These are phyloP conservation scores for Irpex sp. DNA, from an alignment of 1,284 basidiomycete genomes.

Conservation along the genomic window DNA sequence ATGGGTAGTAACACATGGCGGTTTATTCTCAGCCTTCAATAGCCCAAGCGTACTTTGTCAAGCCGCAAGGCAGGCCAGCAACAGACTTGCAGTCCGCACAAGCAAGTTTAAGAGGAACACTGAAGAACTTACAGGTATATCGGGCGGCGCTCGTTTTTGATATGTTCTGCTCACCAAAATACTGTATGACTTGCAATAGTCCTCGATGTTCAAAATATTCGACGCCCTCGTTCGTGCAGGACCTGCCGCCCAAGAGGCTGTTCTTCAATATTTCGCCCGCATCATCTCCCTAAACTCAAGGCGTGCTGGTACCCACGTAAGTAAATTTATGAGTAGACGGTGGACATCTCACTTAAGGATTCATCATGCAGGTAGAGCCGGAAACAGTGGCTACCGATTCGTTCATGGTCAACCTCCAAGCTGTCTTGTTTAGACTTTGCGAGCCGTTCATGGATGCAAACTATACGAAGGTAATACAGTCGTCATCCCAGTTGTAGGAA, in stretches of 20 bases:
- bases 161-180: neutral
- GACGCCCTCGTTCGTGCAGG: constrained; percentile 85
- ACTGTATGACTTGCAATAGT: constrained; percentile 10
- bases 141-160: neutral
- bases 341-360: neutral
- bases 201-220: constrained; percentile 83
- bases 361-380: constrained; percentile 62
- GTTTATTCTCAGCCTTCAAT: constrained; percentile 32
- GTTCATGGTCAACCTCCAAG: constrained; percentile 90
- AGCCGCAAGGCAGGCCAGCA: constrained; percentile 69
- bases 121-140: constrained; percentile 75
- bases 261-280: constrained; percentile 80
- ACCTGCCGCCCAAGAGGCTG: constrained; percentile 73
- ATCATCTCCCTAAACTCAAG: constrained; percentile 77
- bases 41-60: constrained; percentile 76
- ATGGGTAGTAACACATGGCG: too few species aligned
- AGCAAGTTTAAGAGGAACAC: constrained; percentile 73
- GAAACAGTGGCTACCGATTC: constrained; percentile 86
- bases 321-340: neutral
- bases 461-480: constrained; percentile 70
- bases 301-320: constrained; percentile 84
- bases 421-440: constrained; percentile 81
- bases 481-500: neutral
- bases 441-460: constrained; percentile 95
- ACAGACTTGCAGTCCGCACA: constrained; percentile 82